phyloP scores from a whole-genome alignment of 371 early-diverging fungal genomes.

The Rhizomucor miehei region DNA sequence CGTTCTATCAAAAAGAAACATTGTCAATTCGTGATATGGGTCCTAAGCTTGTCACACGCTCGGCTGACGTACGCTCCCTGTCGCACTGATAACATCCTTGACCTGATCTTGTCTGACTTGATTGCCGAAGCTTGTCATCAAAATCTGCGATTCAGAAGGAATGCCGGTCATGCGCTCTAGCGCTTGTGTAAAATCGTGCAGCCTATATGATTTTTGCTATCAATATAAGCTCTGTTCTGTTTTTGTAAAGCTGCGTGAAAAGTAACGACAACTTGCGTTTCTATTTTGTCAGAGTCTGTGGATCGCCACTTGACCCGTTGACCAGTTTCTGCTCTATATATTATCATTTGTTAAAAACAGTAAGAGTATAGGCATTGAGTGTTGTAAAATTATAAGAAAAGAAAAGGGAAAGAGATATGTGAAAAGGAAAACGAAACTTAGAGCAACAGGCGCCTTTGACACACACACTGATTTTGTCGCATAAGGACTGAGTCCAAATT shows the following conservation, averaged over 20 bases:
- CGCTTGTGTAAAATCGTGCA: conserved; percentile 46
- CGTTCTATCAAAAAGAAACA: conserved; percentile 20
- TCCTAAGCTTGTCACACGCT: not conserved
- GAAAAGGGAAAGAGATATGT: not conserved
- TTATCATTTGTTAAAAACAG: conserved; percentile 42
- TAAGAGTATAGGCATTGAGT: not conserved
- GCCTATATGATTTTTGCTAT: conserved; percentile 17
- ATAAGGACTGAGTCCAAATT: no score
- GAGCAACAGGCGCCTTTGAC: no score
- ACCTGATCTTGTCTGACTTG: conserved; percentile 55
- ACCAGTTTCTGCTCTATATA: conserved; percentile 67
- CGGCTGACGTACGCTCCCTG: conserved; percentile 41
- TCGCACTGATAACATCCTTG: conserved; percentile 42
- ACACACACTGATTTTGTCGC: no score
- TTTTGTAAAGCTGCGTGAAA: not conserved
- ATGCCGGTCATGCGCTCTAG: conserved; percentile 50
- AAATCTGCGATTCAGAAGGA: conserved; percentile 49
- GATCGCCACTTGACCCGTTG: conserved; percentile 38
- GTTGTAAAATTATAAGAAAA: not conserved
- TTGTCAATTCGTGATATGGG: conserved; percentile 2
- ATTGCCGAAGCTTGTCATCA: conserved; percentile 60
- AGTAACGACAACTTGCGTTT: conserved; percentile 19
- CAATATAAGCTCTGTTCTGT: not conserved
- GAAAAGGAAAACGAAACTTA: not conserved
- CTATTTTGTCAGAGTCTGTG: conserved; percentile 11